Percentiles rank a stretch among this genome's conserved stretches.
Evolutionary conservation across 768 basidiomycete genomes (phyloP).

Genomic region (Paxillus ammoniavirescens): DNA sequence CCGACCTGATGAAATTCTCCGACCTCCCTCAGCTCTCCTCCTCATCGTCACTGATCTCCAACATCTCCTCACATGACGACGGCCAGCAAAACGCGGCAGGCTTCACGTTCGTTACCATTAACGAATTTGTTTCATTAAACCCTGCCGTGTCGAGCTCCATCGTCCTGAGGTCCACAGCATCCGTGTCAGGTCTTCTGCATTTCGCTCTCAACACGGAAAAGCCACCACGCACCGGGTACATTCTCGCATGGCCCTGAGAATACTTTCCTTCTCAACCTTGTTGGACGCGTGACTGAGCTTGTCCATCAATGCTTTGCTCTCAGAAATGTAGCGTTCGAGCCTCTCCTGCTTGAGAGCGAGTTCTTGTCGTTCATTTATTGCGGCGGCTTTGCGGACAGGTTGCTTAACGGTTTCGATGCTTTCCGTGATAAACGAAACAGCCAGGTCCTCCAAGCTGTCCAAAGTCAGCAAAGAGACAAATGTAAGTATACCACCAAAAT

Average conservation of each 20-base stretch:
- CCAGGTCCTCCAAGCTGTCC: slow-evolving; percentile 47
- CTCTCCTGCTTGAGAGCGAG: slow-evolving; percentile 48
- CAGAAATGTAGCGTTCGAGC: slow-evolving; percentile 50
- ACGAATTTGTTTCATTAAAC: not conserved
- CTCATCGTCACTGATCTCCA: slow-evolving; percentile 53
- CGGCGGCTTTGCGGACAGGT: slow-evolving; percentile 8
- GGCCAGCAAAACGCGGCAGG: slow-evolving; percentile 39
- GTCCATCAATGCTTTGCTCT: slow-evolving; percentile 51
- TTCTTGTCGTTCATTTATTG: slow-evolving; percentile 22
- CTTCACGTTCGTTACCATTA: not conserved
- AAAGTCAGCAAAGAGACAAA: not conserved
- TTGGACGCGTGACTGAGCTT: slow-evolving; percentile 43
- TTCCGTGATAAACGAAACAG: slow-evolving; percentile 57
- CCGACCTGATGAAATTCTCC: slow-evolving; percentile 5
- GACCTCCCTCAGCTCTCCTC: slow-evolving; percentile 27
- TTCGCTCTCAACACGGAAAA: not conserved
- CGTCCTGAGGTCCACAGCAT: not conserved
- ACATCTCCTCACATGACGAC: slow-evolving; percentile 39
- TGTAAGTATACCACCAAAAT: not conserved
- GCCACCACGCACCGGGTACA: slow-evolving; percentile 49
- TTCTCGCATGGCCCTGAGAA: slow-evolving; percentile 47
- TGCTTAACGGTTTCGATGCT: slow-evolving; percentile 47
- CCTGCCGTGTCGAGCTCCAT: slow-evolving; percentile 6
- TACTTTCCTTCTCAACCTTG: slow-evolving; percentile 50
- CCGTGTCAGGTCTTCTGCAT: slow-evolving; percentile 1